Evolutionary conservation across 306 rosid genomes (phyloP).

Genomic region (Leucaena leucocephala): DNA sequence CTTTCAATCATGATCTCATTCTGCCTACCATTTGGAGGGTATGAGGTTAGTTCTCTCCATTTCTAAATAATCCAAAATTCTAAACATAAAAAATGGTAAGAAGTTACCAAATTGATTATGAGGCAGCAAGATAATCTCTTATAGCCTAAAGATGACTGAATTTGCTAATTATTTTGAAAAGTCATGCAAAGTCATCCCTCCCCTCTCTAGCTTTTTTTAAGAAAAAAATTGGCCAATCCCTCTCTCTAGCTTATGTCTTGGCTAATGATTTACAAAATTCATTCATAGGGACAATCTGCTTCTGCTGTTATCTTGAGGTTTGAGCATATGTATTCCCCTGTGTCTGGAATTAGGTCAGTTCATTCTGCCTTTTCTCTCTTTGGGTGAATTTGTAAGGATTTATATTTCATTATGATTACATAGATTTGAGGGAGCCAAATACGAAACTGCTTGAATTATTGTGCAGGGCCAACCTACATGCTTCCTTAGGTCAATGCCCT

Average conservation of each 20-base stretch:
- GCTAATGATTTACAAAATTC: background rate
- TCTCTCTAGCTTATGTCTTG: conserved; percentile 22
- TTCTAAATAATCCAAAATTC: conserved; percentile 7
- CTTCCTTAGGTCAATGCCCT: conserved; percentile 60
- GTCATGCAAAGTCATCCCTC: background rate
- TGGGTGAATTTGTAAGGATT: conserved; percentile 6
- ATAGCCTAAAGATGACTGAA: background rate
- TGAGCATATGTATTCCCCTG: conserved; percentile 83
- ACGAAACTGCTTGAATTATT: conserved; percentile 36
- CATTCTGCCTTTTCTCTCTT: conserved; percentile 14
- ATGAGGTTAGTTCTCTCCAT: conserved; percentile 58
- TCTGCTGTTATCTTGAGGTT: conserved; percentile 85
- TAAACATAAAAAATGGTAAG: background rate
- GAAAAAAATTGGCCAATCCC: background rate
- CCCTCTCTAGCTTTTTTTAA: too few relatives aligned
- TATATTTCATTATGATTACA: conserved; percentile 8
- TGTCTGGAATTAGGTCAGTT: conserved; percentile 65
- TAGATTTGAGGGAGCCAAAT: background rate
- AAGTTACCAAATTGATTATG: conserved; percentile 14
- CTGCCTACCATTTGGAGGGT: conserved; percentile 65
- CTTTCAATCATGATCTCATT: conserved; percentile 89
- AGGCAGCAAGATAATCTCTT: background rate
- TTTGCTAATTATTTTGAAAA: background rate
- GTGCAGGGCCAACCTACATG: conserved; percentile 68
- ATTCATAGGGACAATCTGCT: conserved; percentile 63